Percentiles rank a stretch among this genome's conserved stretches.
These are phyloP conservation scores for Psilocybe tampanensis DNA, from an alignment of 768 basidiomycete genomes.

Conservation along the genomic window DNA sequence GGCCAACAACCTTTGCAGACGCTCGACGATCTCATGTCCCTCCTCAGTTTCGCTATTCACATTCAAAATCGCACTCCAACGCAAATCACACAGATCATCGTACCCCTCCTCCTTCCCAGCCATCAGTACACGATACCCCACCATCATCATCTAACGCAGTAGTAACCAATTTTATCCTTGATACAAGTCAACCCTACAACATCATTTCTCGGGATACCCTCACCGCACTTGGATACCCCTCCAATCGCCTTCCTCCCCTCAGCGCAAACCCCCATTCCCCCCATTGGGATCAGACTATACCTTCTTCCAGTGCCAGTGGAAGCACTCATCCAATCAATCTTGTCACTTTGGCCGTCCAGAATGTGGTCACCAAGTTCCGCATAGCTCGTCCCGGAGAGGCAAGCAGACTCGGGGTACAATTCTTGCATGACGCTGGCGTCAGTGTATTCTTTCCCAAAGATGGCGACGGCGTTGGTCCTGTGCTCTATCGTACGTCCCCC, in stretches of 20 bases:
- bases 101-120: background rate
- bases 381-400: conserved; percentile 30
- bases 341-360: conserved; percentile 27
- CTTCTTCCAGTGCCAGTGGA: background rate
- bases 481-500: conserved; percentile 28
- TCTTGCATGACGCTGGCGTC: conserved; percentile 29
- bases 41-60: background rate
- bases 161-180: conserved; percentile 31
- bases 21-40: background rate
- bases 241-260: conserved; percentile 4
- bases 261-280: conserved; percentile 2
- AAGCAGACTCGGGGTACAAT: conserved; percentile 31
- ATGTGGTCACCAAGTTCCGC: conserved; percentile 23
- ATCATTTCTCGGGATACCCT: conserved; percentile 32
- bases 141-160: conserved; percentile 15
- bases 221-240: conserved; percentile 25
- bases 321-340: background rate
- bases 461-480: conserved; percentile 28
- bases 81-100: background rate
- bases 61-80: background rate
- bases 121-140: background rate
- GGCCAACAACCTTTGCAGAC: background rate
- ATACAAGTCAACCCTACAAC: conserved; percentile 30
- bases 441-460: conserved; percentile 29
- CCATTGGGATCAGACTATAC: conserved; percentile 10